phyloP scores from a whole-genome alignment of 805 yeast species.

The Teunomyces tritomae region DNA sequence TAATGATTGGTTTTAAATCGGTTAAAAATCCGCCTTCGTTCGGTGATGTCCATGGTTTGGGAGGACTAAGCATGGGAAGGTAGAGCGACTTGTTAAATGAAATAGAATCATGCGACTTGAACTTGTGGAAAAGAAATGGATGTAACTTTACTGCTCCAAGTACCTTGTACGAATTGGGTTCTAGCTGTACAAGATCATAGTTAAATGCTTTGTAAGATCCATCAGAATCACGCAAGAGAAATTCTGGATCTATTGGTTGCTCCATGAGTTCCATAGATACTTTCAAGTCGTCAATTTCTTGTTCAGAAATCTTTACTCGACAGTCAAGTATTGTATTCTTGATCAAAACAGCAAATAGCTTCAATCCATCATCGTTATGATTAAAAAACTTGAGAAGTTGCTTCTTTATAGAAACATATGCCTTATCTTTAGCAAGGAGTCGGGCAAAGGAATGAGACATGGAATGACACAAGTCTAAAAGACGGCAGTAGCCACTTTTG shows the following conservation, averaged over 20 bases:
- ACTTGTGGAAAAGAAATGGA: conserved; percentile 18
- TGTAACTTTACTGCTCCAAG: conserved; percentile 22
- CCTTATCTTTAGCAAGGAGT: conserved; percentile 9
- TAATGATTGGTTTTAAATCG: conserved; percentile 23
- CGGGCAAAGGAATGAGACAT: conserved; percentile 11
- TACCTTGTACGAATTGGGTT: neutral
- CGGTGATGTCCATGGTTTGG: conserved; percentile 35
- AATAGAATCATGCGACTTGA: conserved; percentile 10
- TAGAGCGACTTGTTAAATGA: conserved; percentile 13
- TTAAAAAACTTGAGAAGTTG: conserved; percentile 12
- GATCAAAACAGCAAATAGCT: conserved; percentile 17
- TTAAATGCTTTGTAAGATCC: conserved; percentile 3
- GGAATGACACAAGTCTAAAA: conserved; percentile 15
- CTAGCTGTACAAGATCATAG: neutral
- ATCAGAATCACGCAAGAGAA: neutral
- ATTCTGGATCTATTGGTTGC: neutral
- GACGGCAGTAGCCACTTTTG: conserved; percentile 13
- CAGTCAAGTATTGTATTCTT: conserved; percentile 15
- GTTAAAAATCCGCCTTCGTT: conserved; percentile 34
- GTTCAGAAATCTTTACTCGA: conserved; percentile 7
- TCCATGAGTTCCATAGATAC: conserved; percentile 6
- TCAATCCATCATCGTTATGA: conserved; percentile 16
- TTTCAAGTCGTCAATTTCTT: conserved; percentile 6
- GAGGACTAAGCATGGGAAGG: conserved; percentile 41
- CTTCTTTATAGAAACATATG: conserved; percentile 8